Base-by-base conservation (phyloP, 306 rosid genomes). In the Fagus sylvatica region DNA sequence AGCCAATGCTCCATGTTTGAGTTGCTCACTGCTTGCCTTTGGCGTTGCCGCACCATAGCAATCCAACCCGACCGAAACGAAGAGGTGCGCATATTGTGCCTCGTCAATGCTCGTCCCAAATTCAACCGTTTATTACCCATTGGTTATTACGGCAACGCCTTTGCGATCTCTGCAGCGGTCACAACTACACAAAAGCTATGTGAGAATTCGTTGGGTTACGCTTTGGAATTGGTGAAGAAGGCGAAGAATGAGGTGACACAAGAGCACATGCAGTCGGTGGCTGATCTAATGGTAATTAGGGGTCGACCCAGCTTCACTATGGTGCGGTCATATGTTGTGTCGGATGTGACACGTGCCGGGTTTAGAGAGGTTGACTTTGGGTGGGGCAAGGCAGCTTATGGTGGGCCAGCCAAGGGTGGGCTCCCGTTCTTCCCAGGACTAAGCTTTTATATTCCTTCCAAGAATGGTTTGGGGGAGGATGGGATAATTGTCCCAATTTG, bases 241-340 rank as follows among this genome's bases (percentile, higher is more conserved):
- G 80, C 74, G 0, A 90, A 87, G 41, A 43, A 3, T 0, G n/a
- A 76, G 4, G 40, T 80, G 42, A 61, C 57, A 0, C 74, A 80
- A 6, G 93, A 90, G 22, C 88, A 90, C 32, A 15, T 88, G 15
- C 84, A 43, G 5, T 91, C 94, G 0, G 33, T 76, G 15, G 81
- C 87, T 0, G 87, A 89, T 73, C 22, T 91, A 0, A 19, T 85
- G 79, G 91, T 76, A 10, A 73, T 6, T 0, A 81, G 51, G n/a
- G 84, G 81, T 17, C 71, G 86, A 1, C 85, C 88, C 1, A 0
- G 2, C 2, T 80, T 49, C 28, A 71, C 53, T 0, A 9, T 30
- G 0, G 60, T 34, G 0, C 48, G 85, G 1, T 41, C 88, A 1
- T 82, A 2, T 0, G 0, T 57, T 4, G 83, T 89, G 33, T 85